These are phyloP conservation scores for Blastobotrys serpentis DNA, from an alignment of 1,139 yeast genomes.

Conservation along the genomic window DNA sequence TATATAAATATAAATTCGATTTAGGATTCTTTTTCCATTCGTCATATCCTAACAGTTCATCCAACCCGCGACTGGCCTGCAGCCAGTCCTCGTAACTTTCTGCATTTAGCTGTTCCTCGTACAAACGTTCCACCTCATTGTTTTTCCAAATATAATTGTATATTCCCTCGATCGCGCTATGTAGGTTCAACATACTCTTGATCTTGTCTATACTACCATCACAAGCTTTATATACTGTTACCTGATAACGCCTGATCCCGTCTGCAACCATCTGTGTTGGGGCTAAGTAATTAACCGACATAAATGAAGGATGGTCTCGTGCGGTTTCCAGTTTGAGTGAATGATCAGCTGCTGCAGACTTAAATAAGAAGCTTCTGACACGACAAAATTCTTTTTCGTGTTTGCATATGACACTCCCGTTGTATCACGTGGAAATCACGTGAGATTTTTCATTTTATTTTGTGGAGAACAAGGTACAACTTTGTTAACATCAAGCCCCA, in stretches of 20 bases:
- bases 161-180: neutral
- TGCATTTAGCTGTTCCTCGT: conserved; percentile 33
- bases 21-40: conserved; percentile 67
- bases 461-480: too few species aligned
- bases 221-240: neutral
- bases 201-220: neutral
- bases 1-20: conserved; percentile 69
- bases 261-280: neutral
- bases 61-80: conserved; percentile 60
- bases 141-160: neutral
- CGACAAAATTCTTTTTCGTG: too few species aligned
- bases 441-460: too few species aligned
- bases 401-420: too few species aligned
- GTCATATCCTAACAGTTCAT: conserved; percentile 59
- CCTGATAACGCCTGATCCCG: neutral
- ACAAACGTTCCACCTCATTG: conserved; percentile 7
- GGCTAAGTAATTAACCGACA: neutral
- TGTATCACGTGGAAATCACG: too few species aligned
- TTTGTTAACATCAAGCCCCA: too few species aligned
- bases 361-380: neutral
- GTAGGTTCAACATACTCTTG: neutral
- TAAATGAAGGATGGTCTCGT: neutral
- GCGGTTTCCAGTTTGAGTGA: neutral
- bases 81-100: conserved; percentile 72
- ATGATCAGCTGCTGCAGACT: neutral